Conservation (phyloP, 257 asterid species). For the Solanum pennellii region DNA sequence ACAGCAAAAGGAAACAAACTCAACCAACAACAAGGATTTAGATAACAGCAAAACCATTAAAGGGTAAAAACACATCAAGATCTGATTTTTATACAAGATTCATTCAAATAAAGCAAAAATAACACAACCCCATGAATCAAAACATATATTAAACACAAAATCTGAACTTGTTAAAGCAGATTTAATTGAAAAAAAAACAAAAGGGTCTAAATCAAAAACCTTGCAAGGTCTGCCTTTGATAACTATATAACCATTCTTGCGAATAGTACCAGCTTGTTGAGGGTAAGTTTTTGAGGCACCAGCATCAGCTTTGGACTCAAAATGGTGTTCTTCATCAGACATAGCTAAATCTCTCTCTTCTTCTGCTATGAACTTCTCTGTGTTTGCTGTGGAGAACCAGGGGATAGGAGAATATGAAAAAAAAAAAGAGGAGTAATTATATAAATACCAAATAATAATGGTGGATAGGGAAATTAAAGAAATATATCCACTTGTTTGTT, state of each 20-base stretch:
- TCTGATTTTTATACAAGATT: background rate
- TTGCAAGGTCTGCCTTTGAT: conserved; percentile 22
- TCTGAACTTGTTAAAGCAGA: background rate
- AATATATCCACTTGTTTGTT: background rate
- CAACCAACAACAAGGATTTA: background rate
- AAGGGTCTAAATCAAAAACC: background rate
- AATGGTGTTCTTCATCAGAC: conserved; percentile 1
- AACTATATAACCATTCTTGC: conserved; percentile 20
- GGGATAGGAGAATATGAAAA: background rate
- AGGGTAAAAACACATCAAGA: background rate
- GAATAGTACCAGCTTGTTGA: conserved; percentile 27
- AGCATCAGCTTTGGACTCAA: background rate
- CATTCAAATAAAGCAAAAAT: background rate
- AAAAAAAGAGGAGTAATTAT: background rate
- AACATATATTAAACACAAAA: background rate
- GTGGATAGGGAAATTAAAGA: background rate
- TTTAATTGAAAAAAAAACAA: background rate
- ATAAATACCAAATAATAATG: background rate
- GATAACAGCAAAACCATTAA: background rate
- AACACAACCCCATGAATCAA: background rate
- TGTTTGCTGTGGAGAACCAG: background rate
- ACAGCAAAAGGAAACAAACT: background rate
- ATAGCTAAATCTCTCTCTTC: background rate
- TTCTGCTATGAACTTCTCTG: background rate
- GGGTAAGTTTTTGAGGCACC: conserved; percentile 12